A percentile compares a stretch with the other conserved stretches of the same genome.
phyloP scores from a whole-genome alignment of 495 filamentous ascomycete species.

The Chaetomium fimeti region DNA sequence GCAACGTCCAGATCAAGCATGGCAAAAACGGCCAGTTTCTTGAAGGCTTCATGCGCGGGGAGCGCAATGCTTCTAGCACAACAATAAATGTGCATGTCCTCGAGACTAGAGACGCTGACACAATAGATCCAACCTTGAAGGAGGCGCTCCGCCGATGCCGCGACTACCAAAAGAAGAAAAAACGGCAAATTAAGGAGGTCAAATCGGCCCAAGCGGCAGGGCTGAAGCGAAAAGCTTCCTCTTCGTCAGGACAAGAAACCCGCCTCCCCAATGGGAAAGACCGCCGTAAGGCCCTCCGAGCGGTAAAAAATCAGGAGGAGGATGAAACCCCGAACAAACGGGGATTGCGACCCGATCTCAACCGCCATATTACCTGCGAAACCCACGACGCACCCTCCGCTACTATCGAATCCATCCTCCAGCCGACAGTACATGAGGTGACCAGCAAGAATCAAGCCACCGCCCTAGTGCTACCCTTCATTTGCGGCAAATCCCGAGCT shows the following conservation, averaged over 20 bases:
- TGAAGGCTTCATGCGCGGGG: constrained; percentile 71
- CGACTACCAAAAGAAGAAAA: constrained; percentile 58
- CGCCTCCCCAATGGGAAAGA: constrained; percentile 29
- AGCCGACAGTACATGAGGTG: constrained; percentile 41
- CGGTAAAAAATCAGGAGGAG: constrained; percentile 23
- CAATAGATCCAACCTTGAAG: constrained; percentile 55
- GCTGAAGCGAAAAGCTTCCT: constrained; percentile 32
- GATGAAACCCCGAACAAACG: constrained; percentile 28
- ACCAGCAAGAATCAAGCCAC: constrained; percentile 39
- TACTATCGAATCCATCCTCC: constrained; percentile 51
- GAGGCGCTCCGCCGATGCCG: constrained; percentile 62
- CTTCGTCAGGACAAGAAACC: constrained; percentile 29
- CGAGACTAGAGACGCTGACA: constrained; percentile 32
- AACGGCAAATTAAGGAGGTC: constrained; percentile 47
- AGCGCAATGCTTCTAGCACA: constrained; percentile 48
- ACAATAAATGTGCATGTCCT: constrained; percentile 51
- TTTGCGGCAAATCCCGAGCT: constrained; percentile 67
- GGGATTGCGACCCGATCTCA: constrained; percentile 30
- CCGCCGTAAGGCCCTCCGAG: constrained; percentile 10
- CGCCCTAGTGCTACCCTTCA: constrained; percentile 59
- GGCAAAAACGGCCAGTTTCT: constrained; percentile 53
- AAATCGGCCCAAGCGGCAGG: constrained; percentile 27
- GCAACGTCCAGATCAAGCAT: constrained; percentile 70
- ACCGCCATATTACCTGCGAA: constrained; percentile 49
- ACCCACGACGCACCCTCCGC: constrained; percentile 38